A percentile compares a stretch with the other conserved stretches of the same genome.
Conservation (phyloP, 2,329 filamentous ascomycete genomes). For the Pestalotiopsis sp. region DNA sequence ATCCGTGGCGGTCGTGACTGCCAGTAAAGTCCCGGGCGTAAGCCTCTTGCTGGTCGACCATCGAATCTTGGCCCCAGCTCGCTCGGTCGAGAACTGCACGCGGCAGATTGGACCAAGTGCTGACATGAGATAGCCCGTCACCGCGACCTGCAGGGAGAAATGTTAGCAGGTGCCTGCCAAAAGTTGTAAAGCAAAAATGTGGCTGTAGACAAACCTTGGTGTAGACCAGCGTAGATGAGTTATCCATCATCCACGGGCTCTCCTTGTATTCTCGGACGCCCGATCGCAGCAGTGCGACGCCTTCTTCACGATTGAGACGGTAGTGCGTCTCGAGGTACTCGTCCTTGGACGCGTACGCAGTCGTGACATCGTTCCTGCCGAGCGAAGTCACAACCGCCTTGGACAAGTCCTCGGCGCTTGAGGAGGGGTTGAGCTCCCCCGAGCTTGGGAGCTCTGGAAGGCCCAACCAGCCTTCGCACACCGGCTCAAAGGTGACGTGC, state of each 20-base stretch:
- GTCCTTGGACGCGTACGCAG: conserved; percentile 61
- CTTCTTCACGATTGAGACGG: conserved; percentile 74
- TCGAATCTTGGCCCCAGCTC: conserved; percentile 66
- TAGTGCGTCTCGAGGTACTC: conserved; percentile 77
- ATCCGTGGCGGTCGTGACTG: conserved; percentile 56
- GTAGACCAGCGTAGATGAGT: conserved; percentile 64
- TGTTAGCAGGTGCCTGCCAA: neutral
- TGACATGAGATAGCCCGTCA: conserved; percentile 67
- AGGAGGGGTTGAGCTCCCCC: conserved; percentile 50
- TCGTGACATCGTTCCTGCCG: conserved; percentile 54
- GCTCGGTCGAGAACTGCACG: conserved; percentile 70
- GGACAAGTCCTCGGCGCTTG: conserved; percentile 19
- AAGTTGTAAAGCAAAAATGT: neutral
- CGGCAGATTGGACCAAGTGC: conserved; percentile 65
- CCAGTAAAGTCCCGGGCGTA: conserved; percentile 55
- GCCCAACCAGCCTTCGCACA: conserved; percentile 32
- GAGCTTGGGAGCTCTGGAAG: conserved; percentile 58
- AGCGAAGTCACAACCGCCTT: conserved; percentile 38
- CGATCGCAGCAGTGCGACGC: conserved; percentile 67
- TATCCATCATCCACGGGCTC: conserved; percentile 60
- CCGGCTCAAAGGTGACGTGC: conserved; percentile 20
- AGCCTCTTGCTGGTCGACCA: conserved; percentile 62
- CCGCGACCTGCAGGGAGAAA: conserved; percentile 55
- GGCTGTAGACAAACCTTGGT: conserved; percentile 56
- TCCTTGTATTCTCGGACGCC: conserved; percentile 61